Conservation (phyloP, 306 rosid genomes). For the Urtica urens region DNA sequence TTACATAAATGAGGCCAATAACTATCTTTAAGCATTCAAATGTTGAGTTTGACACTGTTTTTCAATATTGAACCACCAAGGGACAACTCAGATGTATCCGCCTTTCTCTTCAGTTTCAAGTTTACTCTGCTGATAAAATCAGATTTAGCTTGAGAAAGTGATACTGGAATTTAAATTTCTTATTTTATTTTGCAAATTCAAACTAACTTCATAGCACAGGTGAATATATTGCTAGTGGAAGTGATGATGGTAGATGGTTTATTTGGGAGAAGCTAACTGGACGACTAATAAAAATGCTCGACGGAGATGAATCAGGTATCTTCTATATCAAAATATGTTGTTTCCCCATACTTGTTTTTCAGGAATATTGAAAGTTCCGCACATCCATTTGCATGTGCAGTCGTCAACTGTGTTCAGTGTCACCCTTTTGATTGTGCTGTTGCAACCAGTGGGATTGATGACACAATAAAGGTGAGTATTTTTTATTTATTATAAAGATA, state of each 20-base stretch:
- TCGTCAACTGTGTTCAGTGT: slow-evolving; percentile 85
- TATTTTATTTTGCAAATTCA: background rate
- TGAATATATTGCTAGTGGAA: slow-evolving; percentile 90
- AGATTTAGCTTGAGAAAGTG: too few relatives aligned
- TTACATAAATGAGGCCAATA: too few relatives aligned
- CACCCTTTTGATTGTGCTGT: slow-evolving; percentile 88
- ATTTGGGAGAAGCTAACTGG: slow-evolving; percentile 93
- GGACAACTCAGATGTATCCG: too few relatives aligned
- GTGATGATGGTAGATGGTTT: slow-evolving; percentile 99
- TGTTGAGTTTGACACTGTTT: too few relatives aligned
- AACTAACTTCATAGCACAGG: slow-evolving; percentile 38
- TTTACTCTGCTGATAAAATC: too few relatives aligned
- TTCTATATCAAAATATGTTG: background rate
- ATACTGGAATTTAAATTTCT: too few relatives aligned
- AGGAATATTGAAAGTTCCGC: slow-evolving; percentile 13
- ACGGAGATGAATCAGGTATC: slow-evolving; percentile 81
- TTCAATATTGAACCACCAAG: too few relatives aligned
- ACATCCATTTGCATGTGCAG: slow-evolving; percentile 31
- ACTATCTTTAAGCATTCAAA: too few relatives aligned
- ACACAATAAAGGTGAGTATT: slow-evolving; percentile 76
- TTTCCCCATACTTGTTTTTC: slow-evolving; percentile 4
- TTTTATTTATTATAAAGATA: slow-evolving; percentile 8
- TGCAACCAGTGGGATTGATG: slow-evolving; percentile 93
- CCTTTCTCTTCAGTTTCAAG: too few relatives aligned
- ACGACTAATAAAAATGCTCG: slow-evolving; percentile 75